Evolutionary conservation across 371 early-diverging fungal genomes (phyloP).

Genomic region (Circinella umbellata): DNA sequence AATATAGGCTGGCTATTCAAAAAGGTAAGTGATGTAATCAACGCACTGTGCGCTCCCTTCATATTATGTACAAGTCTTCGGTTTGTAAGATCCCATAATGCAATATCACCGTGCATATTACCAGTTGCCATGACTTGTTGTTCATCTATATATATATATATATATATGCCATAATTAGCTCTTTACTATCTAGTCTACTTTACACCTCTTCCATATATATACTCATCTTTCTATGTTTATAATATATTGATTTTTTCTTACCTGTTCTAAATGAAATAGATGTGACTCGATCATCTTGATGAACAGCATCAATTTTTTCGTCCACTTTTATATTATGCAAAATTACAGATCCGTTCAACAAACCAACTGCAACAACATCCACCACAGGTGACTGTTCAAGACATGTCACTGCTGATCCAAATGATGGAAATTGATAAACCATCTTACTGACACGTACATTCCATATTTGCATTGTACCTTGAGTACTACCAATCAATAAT

Average conservation of each 20-base stretch:
- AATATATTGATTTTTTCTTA: slow-evolving; percentile 20
- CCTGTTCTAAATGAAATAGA: slow-evolving; percentile 89
- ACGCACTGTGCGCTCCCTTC: slow-evolving; percentile 83
- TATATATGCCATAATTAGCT: background rate
- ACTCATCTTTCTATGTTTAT: too few relatives aligned
- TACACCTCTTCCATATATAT: too few relatives aligned
- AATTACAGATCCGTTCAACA: slow-evolving; percentile 85
- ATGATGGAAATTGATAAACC: slow-evolving; percentile 79
- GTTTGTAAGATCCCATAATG: slow-evolving; percentile 91
- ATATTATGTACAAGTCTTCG: slow-evolving; percentile 75
- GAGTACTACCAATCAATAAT: slow-evolving; percentile 82
- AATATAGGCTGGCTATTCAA: slow-evolving; percentile 85
- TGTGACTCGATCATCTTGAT: slow-evolving; percentile 89
- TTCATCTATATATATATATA: slow-evolving; percentile 56
- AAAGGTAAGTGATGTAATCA: slow-evolving; percentile 78
- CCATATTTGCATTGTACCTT: slow-evolving; percentile 93
- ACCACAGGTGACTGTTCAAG: slow-evolving; percentile 89
- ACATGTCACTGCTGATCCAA: slow-evolving; percentile 77
- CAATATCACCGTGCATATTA: slow-evolving; percentile 86
- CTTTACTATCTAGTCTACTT: too few relatives aligned
- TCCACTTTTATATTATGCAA: slow-evolving; percentile 85
- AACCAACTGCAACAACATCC: slow-evolving; percentile 92
- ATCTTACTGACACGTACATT: slow-evolving; percentile 84
- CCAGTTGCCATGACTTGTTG: slow-evolving; percentile 88
- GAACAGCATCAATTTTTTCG: slow-evolving; percentile 71